Evolutionary conservation across 306 rosid species (phyloP), one percentile per base, ranked within the genome.

Genomic region (Lathyrus aphaca): DNA sequence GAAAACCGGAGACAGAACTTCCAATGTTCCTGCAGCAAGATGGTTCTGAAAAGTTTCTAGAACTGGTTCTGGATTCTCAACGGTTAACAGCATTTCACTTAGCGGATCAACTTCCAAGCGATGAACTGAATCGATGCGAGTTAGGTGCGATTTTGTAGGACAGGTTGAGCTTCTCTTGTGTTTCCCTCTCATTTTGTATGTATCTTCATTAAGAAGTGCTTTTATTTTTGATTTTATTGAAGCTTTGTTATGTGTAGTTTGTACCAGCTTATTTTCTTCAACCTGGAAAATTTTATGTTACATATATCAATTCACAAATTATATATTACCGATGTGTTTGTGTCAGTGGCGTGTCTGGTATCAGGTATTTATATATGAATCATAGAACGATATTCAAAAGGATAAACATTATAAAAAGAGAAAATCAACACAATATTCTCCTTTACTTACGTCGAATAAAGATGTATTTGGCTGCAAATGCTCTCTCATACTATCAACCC

Each of bases 151-250:
- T 46, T 82, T 76, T 38, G 45, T 40, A 32, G 86, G 95, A 71
- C 71, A 80, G 69, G 88, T 79, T 66, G 91, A 75, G 54, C 85
- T 84, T 80, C 88, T 81, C 30, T 81, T 81, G 48, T 85, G 90
- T 15, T 44, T 48, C 10, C 82, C 72, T 53, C 72, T 87, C 77
- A 55, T 85, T 75, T 12, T 81, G 32, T 59, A 64, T 14, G 68
- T 70, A 64, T 91, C 96, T 19, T 81, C 91, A 23, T 69, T 4
- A 32, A 89, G 54, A 46, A 79, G 77, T 50, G 90, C 71, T 71
- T 57, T 87, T 32, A 91, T 21, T 75, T 79, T 72, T 37, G 90
- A 66, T 83, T 71, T 84, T 8, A 89, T 55, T 5, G 91, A 87
- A 23, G 40, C 43, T 63, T 66, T 87, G 5, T 68, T 32, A 17